Evolutionary conservation across 768 basidiomycete species (phyloP).

Genomic region (Hypsizygus marmoreus): DNA sequence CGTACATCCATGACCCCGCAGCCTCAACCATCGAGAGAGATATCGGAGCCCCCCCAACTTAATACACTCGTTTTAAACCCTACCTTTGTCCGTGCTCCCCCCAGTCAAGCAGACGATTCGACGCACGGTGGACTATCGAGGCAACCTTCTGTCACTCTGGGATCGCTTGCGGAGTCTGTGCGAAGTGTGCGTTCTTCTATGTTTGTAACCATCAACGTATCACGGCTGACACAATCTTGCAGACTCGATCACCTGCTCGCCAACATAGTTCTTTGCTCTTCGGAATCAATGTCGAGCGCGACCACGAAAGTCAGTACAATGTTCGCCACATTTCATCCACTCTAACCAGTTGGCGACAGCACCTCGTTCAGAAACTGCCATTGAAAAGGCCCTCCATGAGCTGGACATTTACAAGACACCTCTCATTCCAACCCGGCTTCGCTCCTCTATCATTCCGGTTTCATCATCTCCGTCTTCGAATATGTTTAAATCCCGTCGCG

Average conservation of each 20-base stretch:
- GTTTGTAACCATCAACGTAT: constrained; percentile 2
- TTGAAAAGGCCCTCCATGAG: constrained; percentile 70
- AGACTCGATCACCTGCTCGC: constrained; percentile 53
- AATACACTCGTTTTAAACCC: constrained; percentile 64
- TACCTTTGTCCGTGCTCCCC: constrained; percentile 67
- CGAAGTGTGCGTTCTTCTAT: constrained; percentile 47
- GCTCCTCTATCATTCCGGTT: constrained; percentile 33
- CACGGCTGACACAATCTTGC: constrained; percentile 7
- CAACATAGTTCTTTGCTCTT: constrained; percentile 57
- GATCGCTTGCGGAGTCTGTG: constrained; percentile 57
- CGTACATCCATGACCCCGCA: constrained; percentile 74
- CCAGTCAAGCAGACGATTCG: constrained; percentile 27
- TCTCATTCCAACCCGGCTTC: constrained; percentile 63
- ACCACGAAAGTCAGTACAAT: constrained; percentile 30
- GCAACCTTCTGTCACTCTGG: constrained; percentile 51
- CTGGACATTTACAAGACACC: constrained; percentile 81
- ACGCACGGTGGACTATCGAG: constrained; percentile 25
- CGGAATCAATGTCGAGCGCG: constrained; percentile 33
- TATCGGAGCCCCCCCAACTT: constrained; percentile 72
- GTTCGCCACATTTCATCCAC: constrained; percentile 1
- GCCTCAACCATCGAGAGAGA: constrained; percentile 46
- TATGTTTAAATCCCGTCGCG: constrained; percentile 59
- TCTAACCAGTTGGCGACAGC: constrained; percentile 7
- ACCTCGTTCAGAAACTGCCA: constrained; percentile 45
- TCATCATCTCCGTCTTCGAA: constrained; percentile 45